phyloP scores from a whole-genome alignment of 1,139 yeast species.

The Hyphopichia burtonii region DNA sequence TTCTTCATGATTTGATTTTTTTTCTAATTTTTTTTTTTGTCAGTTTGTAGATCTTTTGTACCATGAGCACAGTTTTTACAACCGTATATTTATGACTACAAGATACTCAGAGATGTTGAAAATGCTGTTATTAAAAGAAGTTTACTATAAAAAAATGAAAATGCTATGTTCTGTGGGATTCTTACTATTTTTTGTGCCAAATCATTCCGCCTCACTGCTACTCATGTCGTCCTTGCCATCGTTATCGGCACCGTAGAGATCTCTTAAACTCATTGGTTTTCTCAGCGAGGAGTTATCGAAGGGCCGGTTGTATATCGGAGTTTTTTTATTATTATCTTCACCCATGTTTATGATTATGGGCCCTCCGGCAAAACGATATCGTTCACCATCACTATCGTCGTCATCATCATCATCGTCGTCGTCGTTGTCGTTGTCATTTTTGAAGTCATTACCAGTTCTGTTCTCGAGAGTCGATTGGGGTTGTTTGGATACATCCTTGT shows the following conservation, averaged over 20 bases:
- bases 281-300: conserved; percentile 8
- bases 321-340: conserved; percentile 12
- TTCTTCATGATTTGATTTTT: too few species aligned
- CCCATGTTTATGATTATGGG: conserved; percentile 22
- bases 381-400: conserved; percentile 25
- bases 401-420: conserved; percentile 7
- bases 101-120: too few species aligned
- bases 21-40: neutral
- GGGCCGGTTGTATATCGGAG: conserved; percentile 9
- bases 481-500: neutral
- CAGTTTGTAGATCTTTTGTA: neutral
- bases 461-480: neutral
- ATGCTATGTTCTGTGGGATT: neutral
- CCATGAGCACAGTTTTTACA: too few species aligned
- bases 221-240: conserved; percentile 23
- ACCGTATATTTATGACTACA: too few species aligned
- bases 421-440: neutral
- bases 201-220: conserved; percentile 41
- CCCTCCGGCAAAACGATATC: conserved; percentile 18
- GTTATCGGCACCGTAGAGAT: conserved; percentile 29
- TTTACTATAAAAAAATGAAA: neutral
- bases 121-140: too few species aligned
- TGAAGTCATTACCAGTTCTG: neutral
- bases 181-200: neutral
- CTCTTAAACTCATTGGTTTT: conserved; percentile 42